Evolutionary conservation across 2,329 filamentous ascomycete species (phyloP).

Genomic region (Colletotrichum lini): DNA sequence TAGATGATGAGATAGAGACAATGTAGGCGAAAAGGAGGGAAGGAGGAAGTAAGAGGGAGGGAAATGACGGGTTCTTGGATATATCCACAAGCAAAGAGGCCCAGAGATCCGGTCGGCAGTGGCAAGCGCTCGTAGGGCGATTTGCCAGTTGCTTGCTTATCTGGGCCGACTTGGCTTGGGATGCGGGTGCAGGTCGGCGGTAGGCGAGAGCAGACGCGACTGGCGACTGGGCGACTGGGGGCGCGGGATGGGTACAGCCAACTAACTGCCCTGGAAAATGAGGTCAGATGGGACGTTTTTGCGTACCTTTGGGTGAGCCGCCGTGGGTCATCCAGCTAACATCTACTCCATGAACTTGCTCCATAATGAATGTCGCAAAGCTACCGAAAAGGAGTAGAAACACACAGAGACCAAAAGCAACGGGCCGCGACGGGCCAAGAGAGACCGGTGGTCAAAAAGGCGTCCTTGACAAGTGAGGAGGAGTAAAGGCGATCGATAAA

Average conservation of each 20-base stretch:
- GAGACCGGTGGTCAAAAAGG: background rate
- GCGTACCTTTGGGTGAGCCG: slow-evolving; percentile 84
- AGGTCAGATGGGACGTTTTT: slow-evolving; percentile 38
- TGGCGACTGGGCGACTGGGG: slow-evolving; percentile 26
- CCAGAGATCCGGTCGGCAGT: slow-evolving; percentile 26
- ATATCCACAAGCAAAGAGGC: slow-evolving; percentile 25
- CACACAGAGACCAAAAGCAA: background rate
- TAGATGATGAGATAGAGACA: slow-evolving; percentile 1
- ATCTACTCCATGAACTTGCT: slow-evolving; percentile 85
- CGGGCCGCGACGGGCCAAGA: slow-evolving; percentile 29
- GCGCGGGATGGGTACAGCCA: slow-evolving; percentile 13
- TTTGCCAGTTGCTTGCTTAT: slow-evolving; percentile 38
- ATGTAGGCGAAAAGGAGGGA: slow-evolving; percentile 3
- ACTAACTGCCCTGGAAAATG: slow-evolving; percentile 35
- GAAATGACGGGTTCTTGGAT: slow-evolving; percentile 28
- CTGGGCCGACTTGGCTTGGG: slow-evolving; percentile 35
- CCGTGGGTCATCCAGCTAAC: slow-evolving; percentile 92
- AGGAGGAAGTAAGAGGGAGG: background rate
- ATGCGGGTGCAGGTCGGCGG: slow-evolving; percentile 24
- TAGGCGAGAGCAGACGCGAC: slow-evolving; percentile 22
- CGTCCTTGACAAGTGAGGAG: slow-evolving; percentile 7
- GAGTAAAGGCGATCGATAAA: background rate
- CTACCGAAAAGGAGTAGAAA: slow-evolving; percentile 5
- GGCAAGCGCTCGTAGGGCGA: slow-evolving; percentile 28
- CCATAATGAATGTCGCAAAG: slow-evolving; percentile 69